These are phyloP conservation scores for Wilcoxina mikolae DNA, from an alignment of 495 filamentous ascomycete species.

Conservation along the genomic window DNA sequence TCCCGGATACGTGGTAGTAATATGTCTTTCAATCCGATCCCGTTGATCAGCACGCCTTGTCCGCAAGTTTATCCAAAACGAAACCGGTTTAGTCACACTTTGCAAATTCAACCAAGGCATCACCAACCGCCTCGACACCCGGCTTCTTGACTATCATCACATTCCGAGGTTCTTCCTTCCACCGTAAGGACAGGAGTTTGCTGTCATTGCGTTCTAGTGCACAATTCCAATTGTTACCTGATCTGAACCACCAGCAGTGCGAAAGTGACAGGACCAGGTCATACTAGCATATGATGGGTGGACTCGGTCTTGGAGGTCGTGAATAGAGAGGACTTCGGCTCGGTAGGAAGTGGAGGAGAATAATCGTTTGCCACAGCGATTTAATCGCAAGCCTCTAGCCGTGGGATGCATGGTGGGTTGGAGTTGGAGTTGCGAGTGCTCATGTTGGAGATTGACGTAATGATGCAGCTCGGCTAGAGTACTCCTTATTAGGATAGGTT, in stretches of 20 bases:
- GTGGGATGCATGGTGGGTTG: not conserved
- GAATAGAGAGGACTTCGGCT: constrained; percentile 36
- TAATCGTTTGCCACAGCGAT: constrained; percentile 17
- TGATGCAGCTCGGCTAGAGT: not conserved
- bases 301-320: constrained; percentile 40
- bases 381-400: not conserved
- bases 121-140: constrained; percentile 51
- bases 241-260: not conserved
- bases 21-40: constrained; percentile 42
- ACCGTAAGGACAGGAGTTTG: constrained; percentile 65
- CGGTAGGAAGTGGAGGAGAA: constrained; percentile 36
- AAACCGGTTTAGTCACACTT: constrained; percentile 33
- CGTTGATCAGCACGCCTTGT: not conserved
- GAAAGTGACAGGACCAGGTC: not conserved
- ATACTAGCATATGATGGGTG: constrained; percentile 34
- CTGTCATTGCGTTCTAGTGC: constrained; percentile 32
- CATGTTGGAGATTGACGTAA: not conserved
- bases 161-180: constrained; percentile 80
- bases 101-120: constrained; percentile 61
- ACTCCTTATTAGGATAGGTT: too few relatives aligned
- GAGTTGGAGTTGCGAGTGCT: not conserved
- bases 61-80: constrained; percentile 8
- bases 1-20: constrained; percentile 62
- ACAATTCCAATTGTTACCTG: not conserved
- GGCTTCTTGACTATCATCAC: constrained; percentile 82